phyloP scores from a whole-genome alignment of 2,329 filamentous ascomycete genomes.

The Fusarium compactum region DNA sequence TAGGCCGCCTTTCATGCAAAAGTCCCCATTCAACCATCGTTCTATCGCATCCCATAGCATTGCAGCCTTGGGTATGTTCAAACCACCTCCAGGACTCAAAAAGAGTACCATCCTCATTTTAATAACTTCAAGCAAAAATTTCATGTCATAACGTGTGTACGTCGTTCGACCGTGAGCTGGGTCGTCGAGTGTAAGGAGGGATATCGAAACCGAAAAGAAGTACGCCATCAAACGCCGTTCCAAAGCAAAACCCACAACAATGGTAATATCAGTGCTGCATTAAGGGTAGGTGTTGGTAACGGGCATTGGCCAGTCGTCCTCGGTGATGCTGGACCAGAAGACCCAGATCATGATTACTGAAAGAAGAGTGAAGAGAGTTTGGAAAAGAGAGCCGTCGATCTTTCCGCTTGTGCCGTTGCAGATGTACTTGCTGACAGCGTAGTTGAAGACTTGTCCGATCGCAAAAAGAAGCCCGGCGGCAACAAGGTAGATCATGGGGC shows the following conservation, averaged over 20 bases:
- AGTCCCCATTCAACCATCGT: slow-evolving; percentile 36
- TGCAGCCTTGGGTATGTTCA: slow-evolving; percentile 17
- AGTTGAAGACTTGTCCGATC: slow-evolving; percentile 95
- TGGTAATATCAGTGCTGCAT: slow-evolving; percentile 8
- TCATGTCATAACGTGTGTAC: slow-evolving; percentile 47
- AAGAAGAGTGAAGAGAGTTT: slow-evolving; percentile 90
- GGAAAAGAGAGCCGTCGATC: slow-evolving; percentile 93
- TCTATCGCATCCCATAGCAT: slow-evolving; percentile 11
- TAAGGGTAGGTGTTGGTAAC: slow-evolving; percentile 57
- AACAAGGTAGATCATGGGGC: slow-evolving; percentile 90
- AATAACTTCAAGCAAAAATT: slow-evolving; percentile 39
- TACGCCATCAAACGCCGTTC: slow-evolving; percentile 47
- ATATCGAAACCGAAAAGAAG: slow-evolving; percentile 46
- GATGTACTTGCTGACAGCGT: slow-evolving; percentile 90
- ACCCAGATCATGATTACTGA: slow-evolving; percentile 87
- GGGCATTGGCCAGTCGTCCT: slow-evolving; percentile 92
- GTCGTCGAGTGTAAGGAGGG: slow-evolving; percentile 47
- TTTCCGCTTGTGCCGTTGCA: slow-evolving; percentile 85
- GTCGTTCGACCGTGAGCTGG: slow-evolving; percentile 45
- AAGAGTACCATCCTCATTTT: slow-evolving; percentile 36
- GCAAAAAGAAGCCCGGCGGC: slow-evolving; percentile 85
- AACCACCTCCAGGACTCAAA: slow-evolving; percentile 24
- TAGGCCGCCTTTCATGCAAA: slow-evolving; percentile 39
- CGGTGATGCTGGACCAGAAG: slow-evolving; percentile 99
- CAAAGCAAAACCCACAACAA: slow-evolving; percentile 34